phyloP scores from a whole-genome alignment of 2,329 filamentous ascomycete species.

The Sclerotiophoma versabilis region DNA sequence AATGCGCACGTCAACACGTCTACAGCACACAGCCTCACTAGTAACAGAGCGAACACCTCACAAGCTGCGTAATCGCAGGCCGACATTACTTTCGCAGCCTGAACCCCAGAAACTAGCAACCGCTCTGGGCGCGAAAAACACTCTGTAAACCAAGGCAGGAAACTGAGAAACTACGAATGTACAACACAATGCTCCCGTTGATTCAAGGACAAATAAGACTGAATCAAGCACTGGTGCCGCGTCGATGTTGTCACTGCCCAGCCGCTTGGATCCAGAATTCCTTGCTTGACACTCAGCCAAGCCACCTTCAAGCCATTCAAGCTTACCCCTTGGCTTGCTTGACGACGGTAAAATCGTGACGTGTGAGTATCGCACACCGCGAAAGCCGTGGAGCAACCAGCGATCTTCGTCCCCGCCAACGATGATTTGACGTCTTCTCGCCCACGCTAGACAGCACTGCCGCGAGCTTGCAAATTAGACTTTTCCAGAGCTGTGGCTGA shows the following conservation, averaged over 20 bases:
- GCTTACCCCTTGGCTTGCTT: conserved; percentile 30
- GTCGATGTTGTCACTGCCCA: conserved; percentile 23
- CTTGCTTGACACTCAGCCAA: conserved; percentile 16
- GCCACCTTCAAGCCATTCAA: conserved; percentile 25
- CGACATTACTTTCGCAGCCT: neutral
- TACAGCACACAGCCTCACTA: neutral
- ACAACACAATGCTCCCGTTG: neutral
- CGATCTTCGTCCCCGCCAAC: neutral
- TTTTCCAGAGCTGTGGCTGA: conserved; percentile 12
- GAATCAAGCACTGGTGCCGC: conserved; percentile 29
- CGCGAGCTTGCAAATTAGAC: neutral
- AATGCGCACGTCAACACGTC: neutral
- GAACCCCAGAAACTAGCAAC: neutral
- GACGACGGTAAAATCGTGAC: conserved; percentile 23
- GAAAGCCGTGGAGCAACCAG: conserved; percentile 3
- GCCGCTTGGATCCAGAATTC: conserved; percentile 8
- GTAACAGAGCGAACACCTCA: conserved; percentile 3
- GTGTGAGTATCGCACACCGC: conserved; percentile 24
- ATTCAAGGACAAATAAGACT: conserved; percentile 13
- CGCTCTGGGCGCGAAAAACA: neutral
- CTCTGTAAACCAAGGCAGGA: neutral
- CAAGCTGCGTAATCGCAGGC: neutral
- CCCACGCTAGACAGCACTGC: conserved; percentile 15
- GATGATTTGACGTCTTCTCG: conserved; percentile 17
- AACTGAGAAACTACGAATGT: neutral